phyloP scores from a whole-genome alignment of 2,329 filamentous ascomycete species.

The Fusarium sp. region DNA sequence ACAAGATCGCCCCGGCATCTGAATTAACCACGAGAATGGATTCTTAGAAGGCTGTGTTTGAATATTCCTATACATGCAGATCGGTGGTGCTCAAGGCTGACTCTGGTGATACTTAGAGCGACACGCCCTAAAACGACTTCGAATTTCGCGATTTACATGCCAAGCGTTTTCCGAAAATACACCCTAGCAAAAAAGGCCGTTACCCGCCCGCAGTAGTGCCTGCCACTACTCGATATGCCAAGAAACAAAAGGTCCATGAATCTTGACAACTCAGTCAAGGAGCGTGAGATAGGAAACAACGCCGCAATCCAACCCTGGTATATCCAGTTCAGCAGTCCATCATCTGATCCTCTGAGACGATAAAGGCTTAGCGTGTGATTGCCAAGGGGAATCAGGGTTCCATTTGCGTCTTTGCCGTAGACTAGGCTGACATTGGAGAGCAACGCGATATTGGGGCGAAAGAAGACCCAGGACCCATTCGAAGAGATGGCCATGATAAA shows the following conservation, averaged over 20 bases:
- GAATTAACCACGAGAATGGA: not conserved
- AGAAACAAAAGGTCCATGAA: not conserved
- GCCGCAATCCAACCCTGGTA: not conserved
- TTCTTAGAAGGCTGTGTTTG: too few relatives aligned
- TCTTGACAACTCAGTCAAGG: not conserved
- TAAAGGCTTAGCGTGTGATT: not conserved
- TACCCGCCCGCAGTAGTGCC: not conserved
- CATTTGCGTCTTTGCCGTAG: not conserved
- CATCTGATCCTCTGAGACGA: not conserved
- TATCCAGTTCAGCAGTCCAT: not conserved
- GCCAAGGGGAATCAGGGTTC: not conserved
- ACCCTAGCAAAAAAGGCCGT: not conserved
- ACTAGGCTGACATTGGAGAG: not conserved
- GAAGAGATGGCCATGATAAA: not conserved
- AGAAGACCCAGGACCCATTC: not conserved
- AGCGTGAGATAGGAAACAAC: too few relatives aligned
- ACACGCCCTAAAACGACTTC: not conserved
- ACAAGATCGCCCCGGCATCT: rapidly evolving
- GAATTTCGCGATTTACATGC: not conserved
- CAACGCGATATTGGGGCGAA: not conserved
- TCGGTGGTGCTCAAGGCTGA: not conserved
- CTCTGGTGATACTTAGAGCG: not conserved
- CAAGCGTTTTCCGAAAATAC: not conserved
- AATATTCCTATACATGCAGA: not conserved
- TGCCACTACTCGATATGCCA: not conserved